Evolutionary conservation across 495 filamentous ascomycete genomes (phyloP), one percentile per base, ranked within the genome.

Genomic region (Aspergillus panamensis): DNA sequence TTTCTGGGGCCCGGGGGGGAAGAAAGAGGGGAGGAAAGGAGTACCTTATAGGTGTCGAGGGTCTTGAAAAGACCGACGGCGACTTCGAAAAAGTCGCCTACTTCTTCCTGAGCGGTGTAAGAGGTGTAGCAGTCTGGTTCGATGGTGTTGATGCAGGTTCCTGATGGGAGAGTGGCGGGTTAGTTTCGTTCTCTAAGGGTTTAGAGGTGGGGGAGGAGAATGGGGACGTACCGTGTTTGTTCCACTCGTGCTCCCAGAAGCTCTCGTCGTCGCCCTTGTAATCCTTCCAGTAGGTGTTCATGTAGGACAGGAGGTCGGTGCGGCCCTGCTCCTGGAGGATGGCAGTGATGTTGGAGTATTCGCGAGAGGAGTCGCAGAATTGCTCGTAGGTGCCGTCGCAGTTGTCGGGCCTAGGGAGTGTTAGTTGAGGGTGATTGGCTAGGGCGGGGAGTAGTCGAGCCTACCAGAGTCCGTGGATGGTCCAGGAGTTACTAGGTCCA

Each of bases 161-260:
- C 65, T 67, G 33, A 1, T 32, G 8, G 16, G 32, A 10, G 42
- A 40, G 32, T 17, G 39, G 32, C 16, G 35, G 14, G n/a, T 25
- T 17, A 37, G 19, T n/a, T 35, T 51, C 35, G 7, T 39, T 10
- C 30, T 39, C 5, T 3, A 6, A 8, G 42, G 1, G 19, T 17
- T 19, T 19, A 21, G 21, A 53, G 16, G 35, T 9, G 21, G 8
- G 32, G 8, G 2, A 13, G 13, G 37, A 37, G 13, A 14, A 20
- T 6, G n/a, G 32, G 3, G 19, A 40, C 37, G 14, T 62, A 62
- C 89, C 76, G 63, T 96, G 91, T 71, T 91, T 93, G 69, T 77
- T 80, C 86, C 86, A 95, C 64, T 93, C 89, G 65, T 92, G 89
- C 63, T 84, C 73, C 90, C 89, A 93, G 65, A 93, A 83, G 16